These are phyloP conservation scores for Prosopis cineraria DNA, from an alignment of 306 rosid genomes.

Conservation along the genomic window DNA sequence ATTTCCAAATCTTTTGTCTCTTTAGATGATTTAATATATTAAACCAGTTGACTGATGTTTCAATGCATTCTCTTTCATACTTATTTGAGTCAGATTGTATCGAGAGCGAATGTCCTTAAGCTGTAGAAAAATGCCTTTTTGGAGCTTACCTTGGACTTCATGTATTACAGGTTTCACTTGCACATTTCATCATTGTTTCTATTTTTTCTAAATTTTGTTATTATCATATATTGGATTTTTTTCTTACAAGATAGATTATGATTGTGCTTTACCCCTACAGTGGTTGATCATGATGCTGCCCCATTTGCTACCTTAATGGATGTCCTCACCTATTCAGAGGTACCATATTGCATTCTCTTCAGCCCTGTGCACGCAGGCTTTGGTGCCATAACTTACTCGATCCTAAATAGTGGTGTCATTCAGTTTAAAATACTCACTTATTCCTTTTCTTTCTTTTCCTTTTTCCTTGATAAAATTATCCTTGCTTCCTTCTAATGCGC, in stretches of 20 bases:
- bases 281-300: conserved; percentile 34
- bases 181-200: conserved; percentile 16
- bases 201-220: not conserved
- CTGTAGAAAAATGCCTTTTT: conserved; percentile 42
- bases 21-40: not conserved
- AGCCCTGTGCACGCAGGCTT: not conserved
- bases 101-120: conserved; percentile 38
- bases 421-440: not conserved
- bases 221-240: conserved; percentile 8
- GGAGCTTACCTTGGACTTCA: conserved; percentile 47
- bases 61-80: not conserved
- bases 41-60: not conserved
- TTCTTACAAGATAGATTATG: conserved; percentile 17
- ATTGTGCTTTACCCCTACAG: conserved; percentile 40
- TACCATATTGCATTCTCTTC: conserved; percentile 31
- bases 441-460: not conserved
- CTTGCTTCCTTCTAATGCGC: not conserved
- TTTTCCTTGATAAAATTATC: not conserved
- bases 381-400: not conserved
- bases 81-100: conserved; percentile 44
- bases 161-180: conserved; percentile 54
- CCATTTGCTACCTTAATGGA: conserved; percentile 54
- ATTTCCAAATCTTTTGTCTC: conserved; percentile 31
- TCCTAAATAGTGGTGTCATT: not conserved
- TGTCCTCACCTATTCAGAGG: conserved; percentile 58